Conservation (phyloP, 106 monocot genomes). For the Dioscorea alata region DNA sequence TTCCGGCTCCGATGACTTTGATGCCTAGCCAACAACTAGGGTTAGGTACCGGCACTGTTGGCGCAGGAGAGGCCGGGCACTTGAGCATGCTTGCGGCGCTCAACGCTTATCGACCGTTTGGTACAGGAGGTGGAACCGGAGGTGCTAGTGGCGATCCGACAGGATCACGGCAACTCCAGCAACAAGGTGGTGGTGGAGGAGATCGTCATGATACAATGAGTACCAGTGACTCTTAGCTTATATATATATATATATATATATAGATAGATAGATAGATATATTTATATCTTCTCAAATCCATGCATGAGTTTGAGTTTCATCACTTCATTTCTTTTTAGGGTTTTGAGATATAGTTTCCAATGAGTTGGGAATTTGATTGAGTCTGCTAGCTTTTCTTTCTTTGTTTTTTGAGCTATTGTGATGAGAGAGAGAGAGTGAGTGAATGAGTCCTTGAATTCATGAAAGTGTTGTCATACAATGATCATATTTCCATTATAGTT, state of each 20-base stretch:
- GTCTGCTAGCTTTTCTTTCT: neutral
- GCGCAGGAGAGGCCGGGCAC: conserved; percentile 22
- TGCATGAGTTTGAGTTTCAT: too few relatives aligned
- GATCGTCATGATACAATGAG: conserved; percentile 70
- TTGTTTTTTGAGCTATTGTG: neutral
- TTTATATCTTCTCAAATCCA: too few relatives aligned
- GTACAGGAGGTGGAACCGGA: neutral
- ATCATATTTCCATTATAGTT: conserved; percentile 3
- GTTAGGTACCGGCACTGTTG: conserved; percentile 25
- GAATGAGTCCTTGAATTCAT: neutral
- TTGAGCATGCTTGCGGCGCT: conserved; percentile 60
- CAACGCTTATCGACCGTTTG: conserved; percentile 42
- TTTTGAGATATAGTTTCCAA: too few relatives aligned
- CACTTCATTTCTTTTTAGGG: too few relatives aligned
- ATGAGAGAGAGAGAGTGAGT: neutral
- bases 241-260: neutral
- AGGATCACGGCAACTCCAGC: neutral
- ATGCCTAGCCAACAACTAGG: conserved; percentile 56
- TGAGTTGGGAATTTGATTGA: neutral
- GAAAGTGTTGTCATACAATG: neutral
- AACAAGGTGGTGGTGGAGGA: neutral
- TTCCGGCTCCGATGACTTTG: conserved; percentile 62
- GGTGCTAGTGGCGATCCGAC: too few relatives aligned
- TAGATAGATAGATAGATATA: too few relatives aligned
- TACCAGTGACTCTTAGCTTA: conserved; percentile 42